Evolutionary conservation across 306 rosid species (phyloP).

Genomic region (Mucuna pruriens): DNA sequence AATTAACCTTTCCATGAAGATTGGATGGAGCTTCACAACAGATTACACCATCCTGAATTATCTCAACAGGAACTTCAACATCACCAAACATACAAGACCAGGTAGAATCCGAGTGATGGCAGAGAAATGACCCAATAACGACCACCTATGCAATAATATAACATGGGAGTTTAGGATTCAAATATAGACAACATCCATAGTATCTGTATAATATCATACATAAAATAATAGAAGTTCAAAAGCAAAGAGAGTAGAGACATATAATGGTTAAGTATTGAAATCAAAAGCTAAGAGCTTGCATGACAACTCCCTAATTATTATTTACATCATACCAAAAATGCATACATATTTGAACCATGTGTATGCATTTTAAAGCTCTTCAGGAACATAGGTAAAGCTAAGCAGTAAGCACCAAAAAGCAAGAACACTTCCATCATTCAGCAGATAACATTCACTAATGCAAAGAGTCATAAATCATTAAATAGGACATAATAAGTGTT

Average conservation of each 20-base stretch:
- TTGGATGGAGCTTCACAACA: constrained; percentile 81
- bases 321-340: constrained; percentile 1
- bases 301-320: constrained; percentile 20
- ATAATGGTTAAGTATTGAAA: constrained; percentile 1
- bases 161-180: constrained; percentile 38
- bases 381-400: constrained; percentile 24
- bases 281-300: constrained; percentile 28
- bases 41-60: constrained; percentile 82
- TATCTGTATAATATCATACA: constrained; percentile 32
- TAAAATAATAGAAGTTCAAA: constrained; percentile 1
- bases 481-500: constrained; percentile 11
- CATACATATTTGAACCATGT: constrained; percentile 30
- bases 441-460: constrained; percentile 21
- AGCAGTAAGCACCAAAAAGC: constrained; percentile 26
- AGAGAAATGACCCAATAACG: constrained; percentile 85
- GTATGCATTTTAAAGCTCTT: constrained; percentile 10
- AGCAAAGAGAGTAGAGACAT: neutral
- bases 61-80: constrained; percentile 79
- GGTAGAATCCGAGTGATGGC: constrained; percentile 62
- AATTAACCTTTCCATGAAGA: constrained; percentile 74
- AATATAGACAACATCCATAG: constrained; percentile 13
- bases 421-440: constrained; percentile 18
- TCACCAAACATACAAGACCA: constrained; percentile 97
- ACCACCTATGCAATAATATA: constrained; percentile 69
- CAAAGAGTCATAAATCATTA: constrained; percentile 34